These are phyloP conservation scores for Turritis glabra DNA, from an alignment of 345 rosid species.

Conservation along the genomic window DNA sequence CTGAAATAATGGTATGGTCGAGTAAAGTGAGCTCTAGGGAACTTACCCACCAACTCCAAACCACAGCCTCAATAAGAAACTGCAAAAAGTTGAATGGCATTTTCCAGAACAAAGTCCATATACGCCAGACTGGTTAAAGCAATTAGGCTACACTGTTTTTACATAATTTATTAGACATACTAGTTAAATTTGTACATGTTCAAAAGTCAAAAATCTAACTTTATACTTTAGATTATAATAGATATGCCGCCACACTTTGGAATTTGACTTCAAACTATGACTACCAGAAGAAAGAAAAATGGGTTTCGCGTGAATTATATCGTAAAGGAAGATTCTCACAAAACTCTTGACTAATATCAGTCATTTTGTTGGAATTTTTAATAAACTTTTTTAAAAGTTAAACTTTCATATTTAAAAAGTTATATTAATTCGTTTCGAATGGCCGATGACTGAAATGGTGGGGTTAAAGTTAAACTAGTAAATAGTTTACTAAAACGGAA, in stretches of 20 bases:
- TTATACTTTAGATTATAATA: conserved; percentile 7
- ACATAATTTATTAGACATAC: neutral
- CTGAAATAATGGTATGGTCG: neutral
- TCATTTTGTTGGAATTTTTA: neutral
- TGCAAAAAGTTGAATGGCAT: neutral
- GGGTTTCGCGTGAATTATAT: conserved; percentile 10
- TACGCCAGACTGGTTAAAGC: conserved; percentile 24
- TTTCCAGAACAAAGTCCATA: conserved; percentile 29
- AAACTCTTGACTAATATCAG: conserved; percentile 10
- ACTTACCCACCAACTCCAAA: conserved; percentile 23
- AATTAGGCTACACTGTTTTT: neutral
- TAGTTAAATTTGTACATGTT: neutral
- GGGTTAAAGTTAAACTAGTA: neutral
- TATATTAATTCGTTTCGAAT: neutral
- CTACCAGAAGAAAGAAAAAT: neutral
- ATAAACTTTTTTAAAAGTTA: too few relatives aligned
- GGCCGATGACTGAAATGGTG: neutral
- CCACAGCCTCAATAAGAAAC: conserved; percentile 9
- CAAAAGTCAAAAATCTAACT: conserved; percentile 10
- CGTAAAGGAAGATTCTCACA: neutral
- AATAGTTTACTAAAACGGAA: neutral
- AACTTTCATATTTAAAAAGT: neutral
- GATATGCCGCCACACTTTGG: conserved; percentile 11
- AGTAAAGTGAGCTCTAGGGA: conserved; percentile 20
- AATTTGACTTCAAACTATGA: conserved; percentile 32